These are phyloP conservation scores for Raphanus sativus DNA, from an alignment of 345 rosid species.

Conservation along the genomic window DNA sequence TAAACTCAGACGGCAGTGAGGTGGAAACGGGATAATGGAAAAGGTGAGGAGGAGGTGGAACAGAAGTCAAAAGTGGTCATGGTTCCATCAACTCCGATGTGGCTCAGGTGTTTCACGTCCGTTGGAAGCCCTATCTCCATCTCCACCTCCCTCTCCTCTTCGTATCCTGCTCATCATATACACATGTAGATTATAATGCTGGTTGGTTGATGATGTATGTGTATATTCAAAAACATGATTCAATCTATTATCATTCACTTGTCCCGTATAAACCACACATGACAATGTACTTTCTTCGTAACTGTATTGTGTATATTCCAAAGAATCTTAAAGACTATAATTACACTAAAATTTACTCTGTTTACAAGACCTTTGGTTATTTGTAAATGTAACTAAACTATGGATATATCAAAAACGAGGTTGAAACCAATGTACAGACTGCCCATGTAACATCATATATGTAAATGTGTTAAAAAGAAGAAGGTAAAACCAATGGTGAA, in stretches of 20 bases:
- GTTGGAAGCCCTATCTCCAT: conserved; percentile 77
- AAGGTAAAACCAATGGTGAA: not conserved
- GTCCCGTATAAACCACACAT: no score
- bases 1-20: conserved; percentile 23
- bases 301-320: not conserved
- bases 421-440: not conserved
- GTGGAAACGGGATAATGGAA: conserved; percentile 26
- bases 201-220: not conserved
- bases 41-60: conserved; percentile 6
- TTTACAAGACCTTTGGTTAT: not conserved
- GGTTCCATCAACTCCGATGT: conserved; percentile 71
- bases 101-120: conserved; percentile 83
- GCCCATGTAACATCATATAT: not conserved
- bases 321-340: not conserved
- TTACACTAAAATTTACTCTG: no score
- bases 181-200: not conserved
- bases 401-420: not conserved
- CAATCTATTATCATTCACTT: no score
- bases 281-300: no score
- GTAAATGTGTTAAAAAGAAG: no score
- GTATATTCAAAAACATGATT: not conserved
- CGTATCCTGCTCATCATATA: conserved; percentile 44
- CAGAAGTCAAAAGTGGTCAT: conserved; percentile 32
- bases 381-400: not conserved
- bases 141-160: conserved; percentile 53